Percentiles rank a stretch among this genome's conserved stretches.
Evolutionary conservation across 345 rosid genomes (phyloP).

Genomic region (Nephelium lappaceum): DNA sequence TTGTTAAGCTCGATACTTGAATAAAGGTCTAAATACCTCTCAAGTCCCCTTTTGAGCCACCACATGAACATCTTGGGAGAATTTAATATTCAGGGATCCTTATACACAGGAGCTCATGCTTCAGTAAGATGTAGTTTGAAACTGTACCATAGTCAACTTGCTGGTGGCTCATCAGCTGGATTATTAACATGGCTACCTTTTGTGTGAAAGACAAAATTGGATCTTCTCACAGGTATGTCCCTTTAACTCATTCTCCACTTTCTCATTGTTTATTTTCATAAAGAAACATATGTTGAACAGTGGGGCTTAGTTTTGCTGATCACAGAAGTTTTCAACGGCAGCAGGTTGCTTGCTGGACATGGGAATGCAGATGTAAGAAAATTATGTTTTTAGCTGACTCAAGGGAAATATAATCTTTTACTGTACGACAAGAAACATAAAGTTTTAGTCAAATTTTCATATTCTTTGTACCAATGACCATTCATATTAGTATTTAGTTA

Average conservation of each 20-base stretch:
- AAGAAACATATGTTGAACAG: not conserved
- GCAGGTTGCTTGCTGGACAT: not conserved
- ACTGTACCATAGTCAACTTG: not conserved
- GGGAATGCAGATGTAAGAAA: not conserved
- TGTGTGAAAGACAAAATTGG: not conserved
- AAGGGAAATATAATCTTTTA: not conserved
- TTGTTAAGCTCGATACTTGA: not conserved
- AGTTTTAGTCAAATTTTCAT: not conserved
- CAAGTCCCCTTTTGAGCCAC: not conserved
- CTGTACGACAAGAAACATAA: not conserved
- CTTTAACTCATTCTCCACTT: not conserved
- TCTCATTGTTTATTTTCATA: not conserved
- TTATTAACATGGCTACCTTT: not conserved
- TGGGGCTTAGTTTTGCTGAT: not conserved
- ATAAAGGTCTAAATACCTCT: not conserved
- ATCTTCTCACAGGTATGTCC: not conserved
- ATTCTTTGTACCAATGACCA: not conserved
- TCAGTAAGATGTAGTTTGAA: constrained; percentile 10
- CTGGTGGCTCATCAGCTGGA: not conserved
- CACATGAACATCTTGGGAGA: not conserved
- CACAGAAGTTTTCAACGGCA: not conserved
- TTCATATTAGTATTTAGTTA: not conserved
- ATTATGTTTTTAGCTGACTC: not conserved
- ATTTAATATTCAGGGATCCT: not conserved
- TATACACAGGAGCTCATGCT: not conserved